A percentile compares a stretch with the other conserved stretches of the same genome.
Conservation (phyloP, 345 rosid species). For the Melaleuca quinquenervia region DNA sequence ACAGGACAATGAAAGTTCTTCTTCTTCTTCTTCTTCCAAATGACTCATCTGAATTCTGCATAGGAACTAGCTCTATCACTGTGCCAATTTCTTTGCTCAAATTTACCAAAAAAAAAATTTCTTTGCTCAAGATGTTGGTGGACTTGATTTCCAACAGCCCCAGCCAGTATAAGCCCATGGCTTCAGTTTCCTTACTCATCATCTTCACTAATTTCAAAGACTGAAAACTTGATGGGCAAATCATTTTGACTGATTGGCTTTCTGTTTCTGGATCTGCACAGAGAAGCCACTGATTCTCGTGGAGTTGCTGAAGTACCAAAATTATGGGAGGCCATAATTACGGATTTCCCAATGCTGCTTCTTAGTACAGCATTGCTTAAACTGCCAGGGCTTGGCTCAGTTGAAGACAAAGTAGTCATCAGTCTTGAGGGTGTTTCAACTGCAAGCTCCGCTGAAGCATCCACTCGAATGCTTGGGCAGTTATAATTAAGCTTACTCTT, state of each 20-base stretch:
- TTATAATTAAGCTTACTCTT: not conserved
- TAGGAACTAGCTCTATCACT: not conserved
- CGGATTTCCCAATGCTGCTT: conserved; percentile 26
- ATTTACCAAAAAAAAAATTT: too few species aligned
- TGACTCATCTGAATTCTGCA: not conserved
- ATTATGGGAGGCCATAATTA: conserved; percentile 24
- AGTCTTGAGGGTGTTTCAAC: conserved; percentile 12
- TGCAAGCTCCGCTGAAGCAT: conserved; percentile 1
- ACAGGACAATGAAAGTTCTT: not conserved
- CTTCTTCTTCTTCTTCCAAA: not conserved
- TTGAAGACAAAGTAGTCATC: not conserved
- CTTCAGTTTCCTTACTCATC: conserved; percentile 14
- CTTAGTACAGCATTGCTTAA: not conserved
- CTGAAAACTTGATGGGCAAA: conserved; percentile 7
- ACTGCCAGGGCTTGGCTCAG: not conserved
- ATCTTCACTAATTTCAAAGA: conserved; percentile 31
- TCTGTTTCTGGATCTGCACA: conserved; percentile 11
- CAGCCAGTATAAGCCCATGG: not conserved
- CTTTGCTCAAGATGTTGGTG: not conserved
- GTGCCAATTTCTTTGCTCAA: not conserved
- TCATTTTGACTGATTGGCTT: not conserved
- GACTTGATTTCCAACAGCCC: not conserved
- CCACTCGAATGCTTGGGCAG: not conserved
- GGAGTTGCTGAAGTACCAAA: conserved; percentile 9
- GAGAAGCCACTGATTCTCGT: conserved; percentile 8